phyloP scores from a whole-genome alignment of 2,329 filamentous ascomycete species.

The Penicillium sp. region DNA sequence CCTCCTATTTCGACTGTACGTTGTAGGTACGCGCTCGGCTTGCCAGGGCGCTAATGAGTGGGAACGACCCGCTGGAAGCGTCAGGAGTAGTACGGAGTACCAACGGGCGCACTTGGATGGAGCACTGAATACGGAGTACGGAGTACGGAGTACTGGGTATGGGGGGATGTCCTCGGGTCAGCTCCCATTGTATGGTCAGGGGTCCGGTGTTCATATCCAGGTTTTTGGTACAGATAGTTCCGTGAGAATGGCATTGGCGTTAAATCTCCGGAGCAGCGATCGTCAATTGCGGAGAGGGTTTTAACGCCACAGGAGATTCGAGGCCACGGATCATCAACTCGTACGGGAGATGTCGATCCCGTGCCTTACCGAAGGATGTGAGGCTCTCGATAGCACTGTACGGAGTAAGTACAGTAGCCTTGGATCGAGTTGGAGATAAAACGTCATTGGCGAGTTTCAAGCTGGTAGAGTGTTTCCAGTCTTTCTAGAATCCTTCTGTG shows the following conservation, averaged over 20 bases:
- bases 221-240: neutral
- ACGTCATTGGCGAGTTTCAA: neutral
- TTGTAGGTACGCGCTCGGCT: neutral
- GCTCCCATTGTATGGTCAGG: too few relatives aligned
- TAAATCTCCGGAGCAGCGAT: neutral
- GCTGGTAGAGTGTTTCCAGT: neutral
- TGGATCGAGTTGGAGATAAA: neutral
- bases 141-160: neutral
- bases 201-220: neutral
- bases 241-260: neutral
- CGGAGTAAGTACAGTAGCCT: neutral
- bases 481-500: neutral
- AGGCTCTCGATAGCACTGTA: neutral
- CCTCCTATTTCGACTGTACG: neutral
- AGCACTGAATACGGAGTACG: neutral
- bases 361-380: neutral
- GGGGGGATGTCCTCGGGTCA: too few relatives aligned
- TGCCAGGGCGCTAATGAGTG: conserved; percentile 6
- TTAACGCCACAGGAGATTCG: neutral
- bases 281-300: neutral
- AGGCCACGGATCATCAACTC: neutral
- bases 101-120: too few relatives aligned
- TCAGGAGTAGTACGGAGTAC: neutral
- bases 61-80: neutral
- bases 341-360: neutral